Evolutionary conservation across 2,329 filamentous ascomycete species (phyloP), one percentile per base, ranked within the genome.

Genomic region (Cytospora leucostoma): DNA sequence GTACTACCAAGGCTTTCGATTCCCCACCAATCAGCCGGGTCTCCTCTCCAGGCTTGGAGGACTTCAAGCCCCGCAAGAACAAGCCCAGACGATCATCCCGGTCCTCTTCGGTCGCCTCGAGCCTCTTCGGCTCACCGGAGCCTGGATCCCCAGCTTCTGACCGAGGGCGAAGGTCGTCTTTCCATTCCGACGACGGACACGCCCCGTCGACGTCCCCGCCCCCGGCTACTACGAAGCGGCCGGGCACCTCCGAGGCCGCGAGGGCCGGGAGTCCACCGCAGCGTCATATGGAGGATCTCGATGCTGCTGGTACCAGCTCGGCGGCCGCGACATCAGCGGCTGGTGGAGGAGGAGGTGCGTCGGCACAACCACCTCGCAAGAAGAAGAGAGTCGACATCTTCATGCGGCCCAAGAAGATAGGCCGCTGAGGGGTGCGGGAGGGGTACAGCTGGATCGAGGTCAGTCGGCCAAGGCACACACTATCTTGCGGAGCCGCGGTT

Each of bases 361-460:
- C 63, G 53, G 44, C 61, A 53, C 47, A 61, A 60, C 62, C 53
- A n/a, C 61, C 17, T 13, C 57, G 74, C 50, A 83, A 83, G 68
- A 76, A 80, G 59, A 81, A 81, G 68, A 70, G 74, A 0, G 77
- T 79, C 5, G 78, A 79, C 65, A 74, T 83, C n/a, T 84, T 84
- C 66, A 82, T 83, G 79, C 76, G 74, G 52, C 78, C 75, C 7
- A 81, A 80, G 71, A 82, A 78, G 70, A 10, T 17, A 4, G 12
- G 7, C 7, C 59, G 59, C 21, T 61, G 32, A 70, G 54, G 51
- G 65, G 65, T 27, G 63, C 56, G 62, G 53, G 53, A 38, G 21
- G 8, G 6, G 6, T 27, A 12, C 17, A 57, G 13, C 34, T 21
- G 32, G 10, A 8, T 49, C 19, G 40, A 33, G 17, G 2, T 17